Base-by-base conservation (phyloP, 305 asterid genomes). In the Andrographis paniculata region DNA sequence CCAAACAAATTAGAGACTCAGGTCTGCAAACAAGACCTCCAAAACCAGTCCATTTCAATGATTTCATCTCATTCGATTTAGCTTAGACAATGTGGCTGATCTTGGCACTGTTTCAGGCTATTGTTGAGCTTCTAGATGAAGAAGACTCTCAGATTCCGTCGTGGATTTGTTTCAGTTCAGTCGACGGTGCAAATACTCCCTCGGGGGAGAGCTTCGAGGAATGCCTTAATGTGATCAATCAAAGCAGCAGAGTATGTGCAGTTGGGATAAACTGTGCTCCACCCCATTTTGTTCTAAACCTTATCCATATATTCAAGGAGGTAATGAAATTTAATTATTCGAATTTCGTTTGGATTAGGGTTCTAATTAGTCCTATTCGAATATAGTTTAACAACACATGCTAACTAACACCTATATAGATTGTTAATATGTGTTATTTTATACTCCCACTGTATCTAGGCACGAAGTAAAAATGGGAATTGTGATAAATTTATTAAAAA, bases 1-100 rank as follows among this genome's bases (percentile, higher is more conserved):
- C 93, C 96, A 1, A 87, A 87, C 71, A 82, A 82, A 59, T 70
- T 87, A 21, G 96, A 87, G 69, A 89, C 93, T 62, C 86, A 79
- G 87, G 93, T 67, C 19, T 30, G 43, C 28, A 7, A 13, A 4
- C 9, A 7, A 0, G 14, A 33, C 8, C 14, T 0, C 8, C 11
- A 11, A 33, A 33, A 33, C 2, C 38, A 7, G 13, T 2, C 14
- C 4, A 24, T 24, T 24, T 24, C 8, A 4, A 2, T 4, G 33
- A 27, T 27, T 27, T 27, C 6, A 5, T 27, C 10, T 10, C 33
- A 27, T 27, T 52, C 41, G 21, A 17, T 20, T 42, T 5, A 28
- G 18, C 9, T 12, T 30, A 1, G 2, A n/a, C 31, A 13, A 12
- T 17, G 10, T 33, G 19, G 17, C 28, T 8, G 10, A 24, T 13